Conservation (phyloP, 2,329 filamentous ascomycete genomes). For the Fusarium sp. region DNA sequence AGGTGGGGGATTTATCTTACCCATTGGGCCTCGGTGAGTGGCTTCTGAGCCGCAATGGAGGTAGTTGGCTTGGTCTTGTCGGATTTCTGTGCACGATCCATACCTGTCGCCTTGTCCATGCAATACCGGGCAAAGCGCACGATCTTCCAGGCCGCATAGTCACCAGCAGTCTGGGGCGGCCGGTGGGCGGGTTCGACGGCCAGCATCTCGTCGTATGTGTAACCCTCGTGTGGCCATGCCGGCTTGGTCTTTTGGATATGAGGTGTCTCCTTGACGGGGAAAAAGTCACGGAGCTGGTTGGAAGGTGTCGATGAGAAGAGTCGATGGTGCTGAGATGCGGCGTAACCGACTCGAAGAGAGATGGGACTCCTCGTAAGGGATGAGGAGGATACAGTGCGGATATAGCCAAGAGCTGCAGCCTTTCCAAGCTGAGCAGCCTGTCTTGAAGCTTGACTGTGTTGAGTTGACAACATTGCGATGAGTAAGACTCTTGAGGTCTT, state of each 20-base stretch:
- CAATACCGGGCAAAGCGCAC: constrained; percentile 83
- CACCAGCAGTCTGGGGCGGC: constrained; percentile 78
- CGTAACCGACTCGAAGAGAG: constrained; percentile 32
- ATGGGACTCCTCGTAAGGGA: constrained; percentile 27
- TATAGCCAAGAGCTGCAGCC: constrained; percentile 41
- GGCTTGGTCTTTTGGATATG: constrained; percentile 74
- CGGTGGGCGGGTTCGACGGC: constrained; percentile 83
- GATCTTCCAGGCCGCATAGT: constrained; percentile 83
- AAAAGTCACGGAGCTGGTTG: constrained; percentile 70
- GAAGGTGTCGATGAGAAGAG: constrained; percentile 66
- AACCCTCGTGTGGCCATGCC: constrained; percentile 80
- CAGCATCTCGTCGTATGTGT: constrained; percentile 85
- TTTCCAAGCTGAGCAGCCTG: constrained; percentile 49
- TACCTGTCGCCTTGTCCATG: constrained; percentile 85
- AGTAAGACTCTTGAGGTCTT: constrained; percentile 27
- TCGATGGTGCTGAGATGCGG: constrained; percentile 37
- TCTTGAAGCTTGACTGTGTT: constrained; percentile 43
- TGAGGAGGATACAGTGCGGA: constrained; percentile 35
- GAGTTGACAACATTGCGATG: constrained; percentile 49
- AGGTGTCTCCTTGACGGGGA: constrained; percentile 72
- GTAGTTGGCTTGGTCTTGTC: constrained; percentile 71
- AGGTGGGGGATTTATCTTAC: constrained; percentile 50
- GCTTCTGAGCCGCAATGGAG: constrained; percentile 66
- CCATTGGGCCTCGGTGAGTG: constrained; percentile 90
- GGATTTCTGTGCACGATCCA: constrained; percentile 78